Evolutionary conservation across 2,329 filamentous ascomycete genomes (phyloP).

Genomic region (Phialophora verrucosa): DNA sequence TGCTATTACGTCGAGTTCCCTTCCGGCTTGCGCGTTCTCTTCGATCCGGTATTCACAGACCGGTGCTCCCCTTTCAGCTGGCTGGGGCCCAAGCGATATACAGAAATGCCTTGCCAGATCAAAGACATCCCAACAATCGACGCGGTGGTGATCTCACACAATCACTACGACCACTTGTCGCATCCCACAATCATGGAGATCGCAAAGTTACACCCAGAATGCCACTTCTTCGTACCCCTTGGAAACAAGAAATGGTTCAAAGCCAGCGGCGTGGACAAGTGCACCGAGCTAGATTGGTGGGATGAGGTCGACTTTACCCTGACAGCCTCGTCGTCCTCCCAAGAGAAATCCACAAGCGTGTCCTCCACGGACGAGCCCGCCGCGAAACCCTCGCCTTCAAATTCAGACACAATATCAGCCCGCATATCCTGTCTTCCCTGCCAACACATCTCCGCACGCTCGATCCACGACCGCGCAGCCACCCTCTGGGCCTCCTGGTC

Average conservation of each 20-base stretch:
- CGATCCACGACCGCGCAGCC: slow-evolving; percentile 69
- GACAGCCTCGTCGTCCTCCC: slow-evolving; percentile 44
- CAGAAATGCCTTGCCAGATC: slow-evolving; percentile 75
- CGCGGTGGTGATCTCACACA: slow-evolving; percentile 77
- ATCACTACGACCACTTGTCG: slow-evolving; percentile 91
- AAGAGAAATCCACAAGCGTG: slow-evolving; percentile 41
- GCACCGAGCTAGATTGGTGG: slow-evolving; percentile 97
- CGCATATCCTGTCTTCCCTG: slow-evolving; percentile 79
- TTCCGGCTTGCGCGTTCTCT: slow-evolving; percentile 81
- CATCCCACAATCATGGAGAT: slow-evolving; percentile 75
- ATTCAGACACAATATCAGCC: slow-evolving; percentile 64
- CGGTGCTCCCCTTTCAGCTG: slow-evolving; percentile 78
- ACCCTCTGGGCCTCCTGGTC: slow-evolving; percentile 92
- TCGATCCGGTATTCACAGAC: slow-evolving; percentile 91
- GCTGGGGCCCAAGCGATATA: slow-evolving; percentile 75
- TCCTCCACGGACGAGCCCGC: slow-evolving; percentile 41
- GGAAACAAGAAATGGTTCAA: slow-evolving; percentile 85
- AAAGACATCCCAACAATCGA: slow-evolving; percentile 71
- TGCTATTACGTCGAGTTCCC: slow-evolving; percentile 94
- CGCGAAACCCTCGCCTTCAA: slow-evolving; percentile 34
- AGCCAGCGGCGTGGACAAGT: slow-evolving; percentile 70
- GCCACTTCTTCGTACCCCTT: slow-evolving; percentile 85
- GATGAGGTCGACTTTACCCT: slow-evolving; percentile 77
- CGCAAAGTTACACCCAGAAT: slow-evolving; percentile 72
- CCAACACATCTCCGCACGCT: slow-evolving; percentile 79